phyloP scores from a whole-genome alignment of 202 grass and related monocot genomes.

The Hordeum pubiflorum region DNA sequence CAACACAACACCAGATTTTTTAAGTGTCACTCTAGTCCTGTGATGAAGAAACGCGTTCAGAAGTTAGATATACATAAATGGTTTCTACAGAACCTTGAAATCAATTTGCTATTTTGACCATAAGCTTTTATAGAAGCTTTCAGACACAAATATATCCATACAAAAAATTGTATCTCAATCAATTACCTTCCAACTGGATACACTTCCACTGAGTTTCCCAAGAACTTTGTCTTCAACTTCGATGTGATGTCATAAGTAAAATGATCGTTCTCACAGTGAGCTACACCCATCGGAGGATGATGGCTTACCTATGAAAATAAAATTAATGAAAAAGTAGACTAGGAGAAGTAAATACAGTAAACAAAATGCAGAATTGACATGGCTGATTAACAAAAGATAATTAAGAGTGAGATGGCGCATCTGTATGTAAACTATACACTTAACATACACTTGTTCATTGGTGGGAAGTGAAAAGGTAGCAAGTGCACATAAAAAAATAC shows the following conservation, averaged over 20 bases:
- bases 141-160: background rate
- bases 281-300: slow-evolving; percentile 92
- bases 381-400: background rate
- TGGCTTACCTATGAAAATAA: slow-evolving; percentile 74
- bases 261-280: slow-evolving; percentile 87
- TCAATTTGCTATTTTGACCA: background rate
- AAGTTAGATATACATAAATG: background rate
- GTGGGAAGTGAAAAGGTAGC: background rate
- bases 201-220: slow-evolving; percentile 87
- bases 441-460: background rate
- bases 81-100: background rate
- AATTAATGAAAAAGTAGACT: background rate
- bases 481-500: background rate
- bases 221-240: slow-evolving; percentile 94
- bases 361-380: slow-evolving; percentile 6
- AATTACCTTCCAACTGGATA: slow-evolving; percentile 94
- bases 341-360: background rate
- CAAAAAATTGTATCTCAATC: slow-evolving; percentile 8
- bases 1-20: slow-evolving; percentile 66
- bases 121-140: background rate
- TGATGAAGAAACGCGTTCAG: slow-evolving; percentile 16
- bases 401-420: background rate
- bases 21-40: slow-evolving; percentile 84
- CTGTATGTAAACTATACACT: background rate
- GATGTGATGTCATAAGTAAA: slow-evolving; percentile 96